Percentiles rank a stretch among this genome's conserved stretches.
Conservation (phyloP, 1,139 yeast species). For the Suhomyces kunorum region DNA sequence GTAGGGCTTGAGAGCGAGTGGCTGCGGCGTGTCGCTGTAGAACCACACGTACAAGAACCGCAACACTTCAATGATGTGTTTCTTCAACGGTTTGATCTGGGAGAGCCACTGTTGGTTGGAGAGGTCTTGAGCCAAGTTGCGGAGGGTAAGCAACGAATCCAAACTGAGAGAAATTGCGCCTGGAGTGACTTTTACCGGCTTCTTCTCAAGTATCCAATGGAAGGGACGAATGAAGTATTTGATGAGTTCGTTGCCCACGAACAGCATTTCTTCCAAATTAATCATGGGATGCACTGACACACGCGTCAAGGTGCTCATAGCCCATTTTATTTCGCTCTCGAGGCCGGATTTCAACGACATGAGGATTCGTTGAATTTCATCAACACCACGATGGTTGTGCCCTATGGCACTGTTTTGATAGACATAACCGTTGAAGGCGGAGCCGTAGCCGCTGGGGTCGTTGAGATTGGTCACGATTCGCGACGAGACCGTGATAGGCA, state of each 20-base stretch:
- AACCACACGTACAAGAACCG: slow-evolving; percentile 49
- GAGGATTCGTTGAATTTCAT: slow-evolving; percentile 57
- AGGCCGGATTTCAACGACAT: slow-evolving; percentile 66
- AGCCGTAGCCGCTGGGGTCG: slow-evolving; percentile 14
- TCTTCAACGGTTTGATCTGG: slow-evolving; percentile 50
- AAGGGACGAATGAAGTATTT: slow-evolving; percentile 40
- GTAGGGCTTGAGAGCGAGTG: slow-evolving; percentile 25
- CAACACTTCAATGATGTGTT: slow-evolving; percentile 47
- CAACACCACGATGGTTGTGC: slow-evolving; percentile 50
- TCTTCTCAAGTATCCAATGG: slow-evolving; percentile 29
- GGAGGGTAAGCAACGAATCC: slow-evolving; percentile 67
- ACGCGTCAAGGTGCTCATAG: slow-evolving; percentile 59
- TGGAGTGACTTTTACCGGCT: slow-evolving; percentile 27
- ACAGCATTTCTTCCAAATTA: slow-evolving; percentile 50
- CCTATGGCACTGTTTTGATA: slow-evolving; percentile 19
- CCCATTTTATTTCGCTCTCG: slow-evolving; percentile 64
- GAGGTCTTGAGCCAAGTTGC: slow-evolving; percentile 82
- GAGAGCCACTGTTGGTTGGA: slow-evolving; percentile 81
- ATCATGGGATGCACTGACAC: slow-evolving; percentile 44
- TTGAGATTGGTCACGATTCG: slow-evolving; percentile 18
- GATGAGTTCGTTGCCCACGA: slow-evolving; percentile 53
- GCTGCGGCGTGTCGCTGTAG: slow-evolving; percentile 23
- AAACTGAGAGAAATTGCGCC: slow-evolving; percentile 47
- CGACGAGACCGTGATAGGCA: slow-evolving; percentile 25
- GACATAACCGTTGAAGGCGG: slow-evolving; percentile 22